Percentiles rank a stretch among this genome's conserved stretches.
phyloP scores from a whole-genome alignment of 805 yeast genomes.

The Spathaspora girioi region DNA sequence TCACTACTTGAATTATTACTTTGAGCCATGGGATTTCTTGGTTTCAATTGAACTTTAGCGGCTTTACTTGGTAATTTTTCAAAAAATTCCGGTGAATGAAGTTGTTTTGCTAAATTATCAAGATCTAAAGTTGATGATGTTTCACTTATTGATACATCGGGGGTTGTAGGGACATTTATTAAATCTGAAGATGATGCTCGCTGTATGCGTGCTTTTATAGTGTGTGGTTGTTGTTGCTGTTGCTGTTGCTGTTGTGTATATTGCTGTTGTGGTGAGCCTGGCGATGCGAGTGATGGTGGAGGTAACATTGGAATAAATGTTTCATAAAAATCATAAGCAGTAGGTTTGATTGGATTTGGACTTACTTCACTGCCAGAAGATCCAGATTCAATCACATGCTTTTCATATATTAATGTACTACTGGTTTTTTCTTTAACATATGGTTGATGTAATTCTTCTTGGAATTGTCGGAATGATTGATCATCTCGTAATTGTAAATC shows the following conservation, averaged over 20 bases:
- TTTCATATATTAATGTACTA: background rate
- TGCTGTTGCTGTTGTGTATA: background rate
- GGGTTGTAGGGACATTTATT: conserved; percentile 2
- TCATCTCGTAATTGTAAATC: conserved; percentile 37
- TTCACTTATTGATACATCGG: background rate
- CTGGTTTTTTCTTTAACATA: conserved; percentile 1
- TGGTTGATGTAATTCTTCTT: conserved; percentile 32
- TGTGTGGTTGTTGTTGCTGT: background rate
- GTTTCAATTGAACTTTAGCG: conserved; percentile 19
- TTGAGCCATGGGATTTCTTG: conserved; percentile 7
- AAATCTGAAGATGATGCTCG: conserved; percentile 5
- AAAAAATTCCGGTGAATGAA: conserved; percentile 30
- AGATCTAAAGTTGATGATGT: conserved; percentile 12
- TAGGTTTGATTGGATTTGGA: background rate
- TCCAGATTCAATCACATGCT: conserved; percentile 5
- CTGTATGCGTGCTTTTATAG: background rate
- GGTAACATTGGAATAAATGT: conserved; percentile 38
- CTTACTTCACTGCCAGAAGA: conserved; percentile 3
- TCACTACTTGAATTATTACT: conserved; percentile 25
- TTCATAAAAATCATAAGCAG: conserved; percentile 40
- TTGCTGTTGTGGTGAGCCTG: background rate
- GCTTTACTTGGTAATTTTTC: conserved; percentile 37
- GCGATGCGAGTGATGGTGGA: too few relatives aligned
- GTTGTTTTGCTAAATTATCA: conserved; percentile 38
- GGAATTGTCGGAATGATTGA: conserved; percentile 31